Evolutionary conservation across 768 basidiomycete species (phyloP), one percentile per base, ranked within the genome.

Genomic region (Tulasnella sp.): DNA sequence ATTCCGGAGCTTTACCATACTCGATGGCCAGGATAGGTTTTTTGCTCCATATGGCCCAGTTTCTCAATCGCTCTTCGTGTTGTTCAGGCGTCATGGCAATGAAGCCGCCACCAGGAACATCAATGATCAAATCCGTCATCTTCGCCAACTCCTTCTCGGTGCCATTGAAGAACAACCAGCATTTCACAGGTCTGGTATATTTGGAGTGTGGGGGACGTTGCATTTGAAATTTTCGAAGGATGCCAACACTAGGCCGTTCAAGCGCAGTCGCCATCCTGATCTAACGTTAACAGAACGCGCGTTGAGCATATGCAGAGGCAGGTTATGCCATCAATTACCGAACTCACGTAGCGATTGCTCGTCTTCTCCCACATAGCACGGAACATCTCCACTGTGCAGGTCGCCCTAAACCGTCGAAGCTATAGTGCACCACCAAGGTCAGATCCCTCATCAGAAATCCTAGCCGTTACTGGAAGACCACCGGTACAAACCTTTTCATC

Each of bases 321-420:
- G 45, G 4, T 23, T 5, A 27, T 23, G 32, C 32, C 9, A 13
- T 38, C 26, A 13, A 27, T 32, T 41, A 53, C 21, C 15, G 19
- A 47, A 26, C 81, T 63, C 67, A 90, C 91, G 74, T 90, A 88
- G 62, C 94, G 96, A 72, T 98, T 95, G 1, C 79, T 78, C 0
- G 91, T 90, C 76, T 99, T 99, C 72, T 95, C 94, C 96, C 96
- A 99, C 23, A 92, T 97, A 17, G 80, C 77, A 2, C 96, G 83
- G 23, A 99, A 79, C 87, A 97, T 92, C 73, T 99, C 95, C 23
- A 97, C 85, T 0, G 95, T 96, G 50, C 92, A 93, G 0, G 94
- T 82, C 23, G 95, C 92, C 67, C 96, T 78, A 69, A 88, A 97
- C 60, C 84, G 81, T 60, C 94, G 86, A 54, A 99, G 80, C 93